phyloP scores from a whole-genome alignment of 495 filamentous ascomycete genomes.

The Podospora pseudoanserina region DNA sequence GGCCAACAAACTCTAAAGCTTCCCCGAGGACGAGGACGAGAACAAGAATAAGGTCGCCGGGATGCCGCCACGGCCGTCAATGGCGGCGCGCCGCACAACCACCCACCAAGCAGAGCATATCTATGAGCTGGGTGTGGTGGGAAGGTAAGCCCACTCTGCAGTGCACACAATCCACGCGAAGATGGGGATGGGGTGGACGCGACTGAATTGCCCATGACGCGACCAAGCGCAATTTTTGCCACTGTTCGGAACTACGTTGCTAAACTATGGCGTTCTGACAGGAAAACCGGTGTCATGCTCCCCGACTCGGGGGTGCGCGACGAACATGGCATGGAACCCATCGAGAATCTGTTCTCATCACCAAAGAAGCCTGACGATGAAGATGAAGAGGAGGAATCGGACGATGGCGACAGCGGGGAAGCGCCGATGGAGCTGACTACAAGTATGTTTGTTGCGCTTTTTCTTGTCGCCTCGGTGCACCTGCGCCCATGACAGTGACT shows the following conservation, averaged over 20 bases:
- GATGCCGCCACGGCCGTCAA: conserved; percentile 35
- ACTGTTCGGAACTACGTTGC: conserved; percentile 5
- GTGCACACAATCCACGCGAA: neutral
- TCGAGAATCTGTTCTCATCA: conserved; percentile 85
- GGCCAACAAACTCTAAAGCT: neutral
- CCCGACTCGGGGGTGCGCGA: conserved; percentile 78
- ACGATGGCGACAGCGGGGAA: conserved; percentile 21
- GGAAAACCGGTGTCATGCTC: conserved; percentile 78
- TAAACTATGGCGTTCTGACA: conserved; percentile 15
- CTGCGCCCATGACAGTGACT: neutral
- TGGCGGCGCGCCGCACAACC: conserved; percentile 35
- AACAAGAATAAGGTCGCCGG: conserved; percentile 6
- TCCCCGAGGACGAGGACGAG: neutral
- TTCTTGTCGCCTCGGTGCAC: neutral
- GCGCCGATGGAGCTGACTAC: conserved; percentile 17
- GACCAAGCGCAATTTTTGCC: neutral
- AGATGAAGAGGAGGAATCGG: conserved; percentile 15
- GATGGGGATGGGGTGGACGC: neutral
- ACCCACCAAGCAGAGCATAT: conserved; percentile 41
- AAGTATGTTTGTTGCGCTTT: conserved; percentile 24
- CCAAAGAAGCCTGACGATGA: conserved; percentile 45
- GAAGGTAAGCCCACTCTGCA: conserved; percentile 39
- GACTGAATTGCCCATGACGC: neutral
- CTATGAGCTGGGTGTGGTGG: conserved; percentile 47
- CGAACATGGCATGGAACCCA: conserved; percentile 84